Evolutionary conservation across 148 eudicot species (phyloP).

Genomic region (Persicaria maculosa): DNA sequence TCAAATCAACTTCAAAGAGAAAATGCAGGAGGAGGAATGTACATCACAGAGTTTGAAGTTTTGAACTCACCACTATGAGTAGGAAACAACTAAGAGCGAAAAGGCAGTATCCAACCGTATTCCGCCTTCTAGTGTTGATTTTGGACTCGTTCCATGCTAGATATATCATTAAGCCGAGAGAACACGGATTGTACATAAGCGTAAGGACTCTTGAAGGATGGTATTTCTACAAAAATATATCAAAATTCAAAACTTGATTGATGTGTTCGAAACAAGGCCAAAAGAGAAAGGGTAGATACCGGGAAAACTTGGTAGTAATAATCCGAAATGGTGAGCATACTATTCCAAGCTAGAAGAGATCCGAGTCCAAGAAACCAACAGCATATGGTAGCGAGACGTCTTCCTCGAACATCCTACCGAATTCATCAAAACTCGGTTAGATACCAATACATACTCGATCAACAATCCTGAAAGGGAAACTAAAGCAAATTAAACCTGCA

Average conservation of each 20-base stretch:
- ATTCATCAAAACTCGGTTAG: background rate
- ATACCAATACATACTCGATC: background rate
- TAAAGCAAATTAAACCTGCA: no score
- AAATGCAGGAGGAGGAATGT: no score
- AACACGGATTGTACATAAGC: constrained; percentile 69
- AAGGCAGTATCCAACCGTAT: constrained; percentile 46
- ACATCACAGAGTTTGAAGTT: background rate
- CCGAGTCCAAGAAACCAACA: constrained; percentile 69
- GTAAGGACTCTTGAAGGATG: constrained; percentile 81
- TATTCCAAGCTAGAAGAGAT: constrained; percentile 60
- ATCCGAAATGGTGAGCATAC: constrained; percentile 48
- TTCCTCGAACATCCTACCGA: background rate
- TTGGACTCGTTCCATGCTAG: constrained; percentile 49
- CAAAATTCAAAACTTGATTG: background rate
- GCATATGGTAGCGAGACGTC: background rate
- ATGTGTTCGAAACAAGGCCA: no score
- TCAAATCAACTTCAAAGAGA: background rate
- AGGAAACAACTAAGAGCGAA: constrained; percentile 30
- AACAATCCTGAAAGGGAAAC: no score
- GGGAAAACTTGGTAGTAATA: constrained; percentile 58
- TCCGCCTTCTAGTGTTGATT: constrained; percentile 51
- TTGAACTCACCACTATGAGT: constrained; percentile 25
- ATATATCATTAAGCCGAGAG: constrained; percentile 35
- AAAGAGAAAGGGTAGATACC: constrained; percentile 19
- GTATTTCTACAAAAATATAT: constrained; percentile 29